Evolutionary conservation across 164 flowering plant genomes (phyloP), one percentile per base, ranked within the genome.

Genomic region (Brasenia schreberi): DNA sequence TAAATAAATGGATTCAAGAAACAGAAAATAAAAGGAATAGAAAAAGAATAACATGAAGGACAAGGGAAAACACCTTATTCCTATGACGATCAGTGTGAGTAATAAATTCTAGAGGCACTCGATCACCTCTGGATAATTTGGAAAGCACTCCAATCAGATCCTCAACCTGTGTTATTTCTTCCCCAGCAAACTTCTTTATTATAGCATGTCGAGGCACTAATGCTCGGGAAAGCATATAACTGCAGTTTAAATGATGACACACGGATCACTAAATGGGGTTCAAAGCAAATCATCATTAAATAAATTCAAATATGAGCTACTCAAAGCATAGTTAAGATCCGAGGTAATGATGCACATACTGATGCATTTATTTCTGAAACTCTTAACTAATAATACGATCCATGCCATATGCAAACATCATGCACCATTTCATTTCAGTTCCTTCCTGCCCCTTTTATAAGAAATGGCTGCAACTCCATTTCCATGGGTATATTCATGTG

Each of bases 121-220:
- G 80, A 69, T 85, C 85, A 80, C 97, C 97, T 72, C 89, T 84
- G 65, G 94, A 81, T 44, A 93, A 77, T 80, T 86, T 84, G 49
- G 84, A 80, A 18, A 88, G 69, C 76, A 81, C 85, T 61, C 76
- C 70, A 7, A 93, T 79, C 10, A 93, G 70, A 5, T 87, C 88
- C 68, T 86, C 88, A 67, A 93, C 79, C 53, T 63, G 65, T 61
- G 87, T 75, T 74, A 93, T 88, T 66, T 88, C 96, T 75, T 84
- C 83, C 64, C 93, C 97, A 39, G 90, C 92, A 80, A 93, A 83
- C 75, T 90, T 93, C 76, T 86, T 88, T 63, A 93, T 90, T 68
- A 93, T 93, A 59, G 97, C 90, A 81, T 93, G 97, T 65, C 92
- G 87, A 73, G 94, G 96, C 71, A 93, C 96, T 60, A 90, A 90